Evolutionary conservation across 2,329 filamentous ascomycete genomes (phyloP).

Genomic region (Fusarium bulbicola): DNA sequence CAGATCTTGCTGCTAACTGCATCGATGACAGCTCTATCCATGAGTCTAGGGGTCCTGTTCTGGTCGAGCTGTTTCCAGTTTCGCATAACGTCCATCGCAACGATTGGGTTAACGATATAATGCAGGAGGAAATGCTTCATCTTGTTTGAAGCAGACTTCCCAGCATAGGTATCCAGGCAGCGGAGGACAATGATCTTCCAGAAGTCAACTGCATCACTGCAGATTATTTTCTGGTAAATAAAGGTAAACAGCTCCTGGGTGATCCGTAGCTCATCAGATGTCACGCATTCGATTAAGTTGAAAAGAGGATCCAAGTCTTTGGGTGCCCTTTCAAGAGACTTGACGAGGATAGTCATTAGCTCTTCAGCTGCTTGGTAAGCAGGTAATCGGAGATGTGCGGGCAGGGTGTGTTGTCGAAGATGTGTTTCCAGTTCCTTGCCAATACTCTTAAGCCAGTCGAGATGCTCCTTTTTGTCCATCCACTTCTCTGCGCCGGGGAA

Average conservation of each 20-base stretch:
- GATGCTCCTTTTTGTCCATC: conserved; percentile 73
- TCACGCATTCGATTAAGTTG: conserved; percentile 83
- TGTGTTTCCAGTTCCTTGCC: conserved; percentile 83
- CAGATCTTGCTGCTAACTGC: conserved; percentile 92
- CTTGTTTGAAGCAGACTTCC: conserved; percentile 81
- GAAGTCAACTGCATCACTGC: conserved; percentile 84
- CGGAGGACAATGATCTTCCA: conserved; percentile 84
- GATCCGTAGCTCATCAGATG: conserved; percentile 80
- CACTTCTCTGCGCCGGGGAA: conserved; percentile 72
- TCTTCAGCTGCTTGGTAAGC: conserved; percentile 91
- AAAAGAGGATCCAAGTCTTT: conserved; percentile 86
- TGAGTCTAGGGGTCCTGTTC: conserved; percentile 71
- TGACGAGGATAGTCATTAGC: conserved; percentile 84
- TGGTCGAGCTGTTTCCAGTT: conserved; percentile 72
- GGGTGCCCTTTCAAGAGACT: conserved; percentile 77
- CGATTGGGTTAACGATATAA: conserved; percentile 92
- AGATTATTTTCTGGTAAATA: conserved; percentile 86
- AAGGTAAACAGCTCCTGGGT: conserved; percentile 81
- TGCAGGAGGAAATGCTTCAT: conserved; percentile 93
- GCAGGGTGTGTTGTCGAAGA: conserved; percentile 74
- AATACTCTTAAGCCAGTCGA: conserved; percentile 69
- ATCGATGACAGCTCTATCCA: conserved; percentile 88
- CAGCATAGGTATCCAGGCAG: conserved; percentile 87
- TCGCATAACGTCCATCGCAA: conserved; percentile 94
- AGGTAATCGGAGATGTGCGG: conserved; percentile 78